Percentiles rank a stretch among this genome's conserved stretches.
phyloP scores from a whole-genome alignment of 2,329 filamentous ascomycete genomes.

The Bipolaris zeicola region DNA sequence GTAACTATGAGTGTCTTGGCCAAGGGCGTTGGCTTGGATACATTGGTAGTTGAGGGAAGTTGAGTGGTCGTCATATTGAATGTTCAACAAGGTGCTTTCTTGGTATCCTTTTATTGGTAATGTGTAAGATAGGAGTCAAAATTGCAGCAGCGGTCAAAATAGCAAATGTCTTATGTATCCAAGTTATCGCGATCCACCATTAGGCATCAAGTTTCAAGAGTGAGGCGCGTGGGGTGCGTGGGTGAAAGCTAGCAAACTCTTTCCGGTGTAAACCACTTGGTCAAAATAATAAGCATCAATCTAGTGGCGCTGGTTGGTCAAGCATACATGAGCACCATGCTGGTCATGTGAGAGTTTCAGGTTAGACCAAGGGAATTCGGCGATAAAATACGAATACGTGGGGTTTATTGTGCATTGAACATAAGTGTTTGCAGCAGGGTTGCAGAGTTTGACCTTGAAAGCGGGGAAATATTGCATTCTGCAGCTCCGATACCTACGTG shows the following conservation, averaged over 20 bases:
- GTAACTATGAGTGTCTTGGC: conserved; percentile 5
- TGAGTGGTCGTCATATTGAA: conserved; percentile 1
- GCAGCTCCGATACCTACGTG: neutral
- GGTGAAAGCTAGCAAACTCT: conserved; percentile 12
- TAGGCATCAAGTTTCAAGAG: neutral
- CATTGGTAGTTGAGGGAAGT: neutral
- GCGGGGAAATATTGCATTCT: neutral
- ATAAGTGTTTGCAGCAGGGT: neutral
- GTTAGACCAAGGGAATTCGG: conserved; percentile 5
- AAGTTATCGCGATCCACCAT: conserved; percentile 1
- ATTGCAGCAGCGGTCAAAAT: neutral
- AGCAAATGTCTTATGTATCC: neutral
- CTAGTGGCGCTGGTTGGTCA: conserved; percentile 20
- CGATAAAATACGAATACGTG: conserved; percentile 2
- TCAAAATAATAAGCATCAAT: conserved; percentile 16
- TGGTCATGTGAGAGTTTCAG: conserved; percentile 21
- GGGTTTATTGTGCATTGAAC: neutral
- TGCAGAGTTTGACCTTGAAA: neutral
- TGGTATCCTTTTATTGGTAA: neutral
- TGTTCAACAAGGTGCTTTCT: neutral
- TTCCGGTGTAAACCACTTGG: conserved; percentile 6
- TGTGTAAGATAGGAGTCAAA: neutral
- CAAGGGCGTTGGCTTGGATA: neutral
- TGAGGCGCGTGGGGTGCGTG: neutral
- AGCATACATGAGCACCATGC: conserved; percentile 29